A percentile compares a stretch with the other conserved stretches of the same genome.
Conservation (phyloP, 2,329 filamentous ascomycete genomes). For the Diaporthe vexans region DNA sequence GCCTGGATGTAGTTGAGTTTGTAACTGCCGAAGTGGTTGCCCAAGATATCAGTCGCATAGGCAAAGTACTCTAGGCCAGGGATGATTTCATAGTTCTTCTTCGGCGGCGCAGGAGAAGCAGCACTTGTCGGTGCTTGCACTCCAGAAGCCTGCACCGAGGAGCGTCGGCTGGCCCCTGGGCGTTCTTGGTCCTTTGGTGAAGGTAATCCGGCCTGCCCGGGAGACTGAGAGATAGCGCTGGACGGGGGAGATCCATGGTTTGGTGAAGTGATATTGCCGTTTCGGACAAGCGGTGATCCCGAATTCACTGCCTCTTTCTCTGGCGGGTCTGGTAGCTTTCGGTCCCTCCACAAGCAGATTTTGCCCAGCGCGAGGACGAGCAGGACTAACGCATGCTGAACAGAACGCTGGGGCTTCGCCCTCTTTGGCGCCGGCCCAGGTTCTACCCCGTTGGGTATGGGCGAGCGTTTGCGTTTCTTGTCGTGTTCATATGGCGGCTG, state of each 20-base stretch:
- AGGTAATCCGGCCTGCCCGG: conserved; percentile 57
- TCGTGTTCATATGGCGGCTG: conserved; percentile 48
- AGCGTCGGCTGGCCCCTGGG: conserved; percentile 61
- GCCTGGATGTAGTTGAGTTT: conserved; percentile 89
- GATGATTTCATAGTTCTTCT: conserved; percentile 83
- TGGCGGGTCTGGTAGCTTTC: conserved; percentile 69
- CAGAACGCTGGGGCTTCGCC: conserved; percentile 72
- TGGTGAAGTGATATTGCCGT: conserved; percentile 66
- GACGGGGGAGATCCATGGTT: conserved; percentile 69
- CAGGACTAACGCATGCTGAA: conserved; percentile 85
- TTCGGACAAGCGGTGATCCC: conserved; percentile 60
- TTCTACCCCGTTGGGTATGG: conserved; percentile 54
- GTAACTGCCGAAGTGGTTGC: conserved; percentile 82
- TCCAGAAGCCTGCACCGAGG: conserved; percentile 60
- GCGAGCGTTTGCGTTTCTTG: conserved; percentile 70
- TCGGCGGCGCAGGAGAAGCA: conserved; percentile 45
- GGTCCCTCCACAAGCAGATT: conserved; percentile 73
- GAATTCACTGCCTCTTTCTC: conserved; percentile 56
- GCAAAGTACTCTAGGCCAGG: conserved; percentile 93
- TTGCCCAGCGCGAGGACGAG: conserved; percentile 89
- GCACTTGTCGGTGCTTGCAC: conserved; percentile 46
- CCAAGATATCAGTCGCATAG: conserved; percentile 87
- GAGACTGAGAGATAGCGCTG: conserved; percentile 59
- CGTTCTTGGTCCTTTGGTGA: conserved; percentile 68
- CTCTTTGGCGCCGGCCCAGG: conserved; percentile 53